Percentiles rank a stretch among this genome's conserved stretches.
These are phyloP conservation scores for Candida chauliodis DNA, from an alignment of 805 yeast genomes.

Conservation along the genomic window DNA sequence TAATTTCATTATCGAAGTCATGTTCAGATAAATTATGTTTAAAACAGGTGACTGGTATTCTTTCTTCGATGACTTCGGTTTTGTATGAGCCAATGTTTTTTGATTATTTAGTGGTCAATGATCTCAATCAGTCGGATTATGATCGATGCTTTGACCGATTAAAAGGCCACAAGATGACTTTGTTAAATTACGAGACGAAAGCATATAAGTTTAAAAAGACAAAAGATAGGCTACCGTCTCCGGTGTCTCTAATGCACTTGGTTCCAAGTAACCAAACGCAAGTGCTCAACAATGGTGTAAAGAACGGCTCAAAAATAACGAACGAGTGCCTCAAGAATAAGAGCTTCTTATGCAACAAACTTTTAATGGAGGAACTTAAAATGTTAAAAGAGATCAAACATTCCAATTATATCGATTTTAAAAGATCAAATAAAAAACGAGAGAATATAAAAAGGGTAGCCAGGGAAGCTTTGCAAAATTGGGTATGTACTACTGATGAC, in stretches of 20 bases:
- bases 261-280: conserved; percentile 23
- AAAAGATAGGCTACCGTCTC: conserved; percentile 21
- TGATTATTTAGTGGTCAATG: conserved; percentile 49
- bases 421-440: conserved; percentile 25
- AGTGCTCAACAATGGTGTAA: conserved; percentile 55
- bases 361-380: conserved; percentile 14
- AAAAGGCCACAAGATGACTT: conserved; percentile 14
- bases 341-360: conserved; percentile 33
- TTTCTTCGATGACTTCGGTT: conserved; percentile 43
- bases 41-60: conserved; percentile 55
- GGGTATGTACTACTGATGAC: conserved; percentile 46
- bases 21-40: conserved; percentile 82
- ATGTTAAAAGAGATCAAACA: not conserved
- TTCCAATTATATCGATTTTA: conserved; percentile 28
- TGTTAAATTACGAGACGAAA: conserved; percentile 20
- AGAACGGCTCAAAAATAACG: conserved; percentile 52
- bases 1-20: conserved; percentile 69
- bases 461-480: conserved; percentile 34
- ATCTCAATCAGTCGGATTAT: conserved; percentile 21
- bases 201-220: conserved; percentile 25
- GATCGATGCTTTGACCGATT: conserved; percentile 41
- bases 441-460: conserved; percentile 23
- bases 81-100: conserved; percentile 37
- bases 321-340: conserved; percentile 39
- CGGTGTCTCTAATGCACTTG: conserved; percentile 26